phyloP scores from a whole-genome alignment of 1,284 basidiomycete species.

The Sporisorium scitamineum region DNA sequence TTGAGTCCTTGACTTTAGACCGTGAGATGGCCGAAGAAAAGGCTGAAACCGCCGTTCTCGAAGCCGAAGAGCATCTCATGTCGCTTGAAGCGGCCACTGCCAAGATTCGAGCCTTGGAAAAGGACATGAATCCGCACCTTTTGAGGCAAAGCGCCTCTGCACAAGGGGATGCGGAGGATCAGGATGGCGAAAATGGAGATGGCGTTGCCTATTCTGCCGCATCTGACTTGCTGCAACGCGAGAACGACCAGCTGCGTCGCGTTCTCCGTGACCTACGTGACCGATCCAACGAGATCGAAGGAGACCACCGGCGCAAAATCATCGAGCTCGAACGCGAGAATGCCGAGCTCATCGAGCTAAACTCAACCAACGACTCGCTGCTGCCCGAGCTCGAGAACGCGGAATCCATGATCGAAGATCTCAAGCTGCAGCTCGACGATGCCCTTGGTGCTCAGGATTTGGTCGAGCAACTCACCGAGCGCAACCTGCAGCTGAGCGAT shows the following conservation, averaged over 20 bases:
- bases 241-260: constrained; percentile 94
- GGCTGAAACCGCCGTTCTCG: constrained; percentile 84
- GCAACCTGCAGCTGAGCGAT: constrained; percentile 83
- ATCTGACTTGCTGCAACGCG: constrained; percentile 88
- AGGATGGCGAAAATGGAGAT: constrained; percentile 10
- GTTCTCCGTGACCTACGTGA: constrained; percentile 74
- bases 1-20: constrained; percentile 95
- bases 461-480: constrained; percentile 92
- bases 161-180: constrained; percentile 71
- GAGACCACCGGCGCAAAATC: constrained; percentile 84
- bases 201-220: constrained; percentile 36
- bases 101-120: constrained; percentile 63
- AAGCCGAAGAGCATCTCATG: constrained; percentile 82
- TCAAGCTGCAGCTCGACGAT: constrained; percentile 94
- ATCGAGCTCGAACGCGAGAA: constrained; percentile 90
- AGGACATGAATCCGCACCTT: constrained; percentile 44
- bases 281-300: constrained; percentile 79
- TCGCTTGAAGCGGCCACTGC: constrained; percentile 81
- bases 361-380: constrained; percentile 45
- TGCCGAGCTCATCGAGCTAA: constrained; percentile 51
- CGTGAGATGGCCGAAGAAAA: constrained; percentile 97
- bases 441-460: constrained; percentile 95
- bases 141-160: constrained; percentile 18
- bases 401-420: constrained; percentile 84
- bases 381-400: constrained; percentile 48